Percentiles rank a stretch among this genome's conserved stretches.
Evolutionary conservation across 2,329 filamentous ascomycete species (phyloP).

Genomic region (Beauveria pseudobassiana): DNA sequence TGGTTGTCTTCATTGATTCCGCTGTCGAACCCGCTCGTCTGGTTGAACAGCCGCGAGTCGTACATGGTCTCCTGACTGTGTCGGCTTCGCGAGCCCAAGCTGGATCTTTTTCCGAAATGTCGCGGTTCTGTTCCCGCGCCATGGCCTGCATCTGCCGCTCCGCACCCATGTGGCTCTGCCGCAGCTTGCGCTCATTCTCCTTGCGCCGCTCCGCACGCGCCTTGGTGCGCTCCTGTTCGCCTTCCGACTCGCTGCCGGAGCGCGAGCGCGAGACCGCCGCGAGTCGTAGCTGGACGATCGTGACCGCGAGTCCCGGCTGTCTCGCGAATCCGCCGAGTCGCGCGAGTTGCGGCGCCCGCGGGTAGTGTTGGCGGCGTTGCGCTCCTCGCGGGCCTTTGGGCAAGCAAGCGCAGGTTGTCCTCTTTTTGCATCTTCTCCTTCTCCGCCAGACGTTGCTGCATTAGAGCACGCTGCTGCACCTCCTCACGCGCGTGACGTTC

Average conservation of each 20-base stretch:
- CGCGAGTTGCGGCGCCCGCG: slow-evolving; percentile 33
- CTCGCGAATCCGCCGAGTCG: slow-evolving; percentile 29
- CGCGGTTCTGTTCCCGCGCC: slow-evolving; percentile 89
- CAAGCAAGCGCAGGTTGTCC: slow-evolving; percentile 78
- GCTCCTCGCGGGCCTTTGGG: slow-evolving; percentile 85
- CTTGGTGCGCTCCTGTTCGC: slow-evolving; percentile 66
- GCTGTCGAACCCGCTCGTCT: slow-evolving; percentile 79
- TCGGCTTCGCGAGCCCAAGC: slow-evolving; percentile 88
- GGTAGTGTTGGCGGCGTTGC: slow-evolving; percentile 43
- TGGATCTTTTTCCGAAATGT: slow-evolving; percentile 98
- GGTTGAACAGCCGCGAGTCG: slow-evolving; percentile 91
- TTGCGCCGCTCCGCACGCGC: slow-evolving; percentile 69
- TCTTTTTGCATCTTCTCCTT: slow-evolving; percentile 95
- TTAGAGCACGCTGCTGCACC: slow-evolving; percentile 81
- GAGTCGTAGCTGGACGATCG: slow-evolving; percentile 28
- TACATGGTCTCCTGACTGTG: slow-evolving; percentile 94
- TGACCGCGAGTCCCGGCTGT: slow-evolving; percentile 33
- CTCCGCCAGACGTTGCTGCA: slow-evolving; percentile 94
- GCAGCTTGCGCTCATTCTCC: slow-evolving; percentile 81
- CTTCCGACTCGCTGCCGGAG: slow-evolving; percentile 56
- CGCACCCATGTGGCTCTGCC: slow-evolving; percentile 91
- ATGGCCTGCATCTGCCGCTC: slow-evolving; percentile 88
- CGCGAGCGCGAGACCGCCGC: slow-evolving; percentile 29
- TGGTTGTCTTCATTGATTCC: slow-evolving; percentile 97
- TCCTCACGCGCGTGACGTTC: slow-evolving; percentile 94